These are phyloP conservation scores for Claviceps capensis DNA, from an alignment of 2,329 filamentous ascomycete species.

Conservation along the genomic window DNA sequence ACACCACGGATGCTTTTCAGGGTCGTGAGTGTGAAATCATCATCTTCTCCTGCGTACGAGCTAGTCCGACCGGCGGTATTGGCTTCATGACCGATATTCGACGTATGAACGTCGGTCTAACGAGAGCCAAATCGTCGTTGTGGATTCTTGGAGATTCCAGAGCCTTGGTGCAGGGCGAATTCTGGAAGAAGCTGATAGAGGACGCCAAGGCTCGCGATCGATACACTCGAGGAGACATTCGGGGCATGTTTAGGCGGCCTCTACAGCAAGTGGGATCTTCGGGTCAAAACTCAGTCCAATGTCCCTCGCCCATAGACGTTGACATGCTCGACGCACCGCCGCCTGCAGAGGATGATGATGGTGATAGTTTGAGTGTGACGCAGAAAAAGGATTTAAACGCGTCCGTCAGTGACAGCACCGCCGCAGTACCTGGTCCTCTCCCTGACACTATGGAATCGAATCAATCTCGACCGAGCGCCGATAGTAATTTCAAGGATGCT, in stretches of 20 bases:
- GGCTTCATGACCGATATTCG: slow-evolving; percentile 97
- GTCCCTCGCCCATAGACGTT: slow-evolving; percentile 3
- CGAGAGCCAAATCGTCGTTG: slow-evolving; percentile 87
- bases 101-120: slow-evolving; percentile 98
- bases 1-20: slow-evolving; percentile 96
- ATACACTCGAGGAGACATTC: slow-evolving; percentile 56
- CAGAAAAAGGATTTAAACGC: neutral
- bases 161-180: slow-evolving; percentile 74
- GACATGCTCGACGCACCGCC: slow-evolving; percentile 4
- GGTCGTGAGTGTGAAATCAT: slow-evolving; percentile 95
- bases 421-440: neutral
- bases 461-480: neutral
- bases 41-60: slow-evolving; percentile 96
- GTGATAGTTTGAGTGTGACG: neutral
- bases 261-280: slow-evolving; percentile 22
- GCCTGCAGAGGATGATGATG: neutral
- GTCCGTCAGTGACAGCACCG: neutral
- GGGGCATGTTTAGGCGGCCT: slow-evolving; percentile 33
- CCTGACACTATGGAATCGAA: slow-evolving; percentile 4
- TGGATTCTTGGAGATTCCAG: slow-evolving; percentile 93
- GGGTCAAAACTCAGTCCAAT: slow-evolving; percentile 5
- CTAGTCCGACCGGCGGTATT: slow-evolving; percentile 82
- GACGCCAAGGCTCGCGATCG: slow-evolving; percentile 62
- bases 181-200: slow-evolving; percentile 76
- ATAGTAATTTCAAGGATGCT: slow-evolving; percentile 3